Conservation (phyloP, 148 eudicot genomes). For the Euryodendron excelsum region DNA sequence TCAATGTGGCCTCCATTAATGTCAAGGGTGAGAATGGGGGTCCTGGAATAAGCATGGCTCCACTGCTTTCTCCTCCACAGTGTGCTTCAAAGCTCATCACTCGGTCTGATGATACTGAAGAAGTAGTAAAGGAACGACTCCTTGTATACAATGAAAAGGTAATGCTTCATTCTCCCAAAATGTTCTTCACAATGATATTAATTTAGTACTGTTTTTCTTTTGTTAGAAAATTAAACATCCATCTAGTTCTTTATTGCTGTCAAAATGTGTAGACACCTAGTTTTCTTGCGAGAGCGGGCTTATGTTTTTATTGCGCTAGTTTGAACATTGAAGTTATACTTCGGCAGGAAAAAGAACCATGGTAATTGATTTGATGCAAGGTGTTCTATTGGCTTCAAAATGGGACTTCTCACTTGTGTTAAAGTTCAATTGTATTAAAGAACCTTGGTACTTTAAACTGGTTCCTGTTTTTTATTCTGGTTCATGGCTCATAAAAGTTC, state of each 20-base stretch:
- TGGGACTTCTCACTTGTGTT: neutral
- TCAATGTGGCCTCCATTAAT: conserved; percentile 76
- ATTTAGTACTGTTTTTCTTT: neutral
- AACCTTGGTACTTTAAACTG: neutral
- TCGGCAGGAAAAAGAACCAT: neutral
- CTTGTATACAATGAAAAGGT: conserved; percentile 87
- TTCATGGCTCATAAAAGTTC: conserved; percentile 6
- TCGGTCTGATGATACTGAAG: conserved; percentile 91
- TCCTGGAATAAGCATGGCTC: conserved; percentile 79
- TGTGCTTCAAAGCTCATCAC: conserved; percentile 90
- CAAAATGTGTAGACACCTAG: neutral
- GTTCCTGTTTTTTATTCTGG: neutral
- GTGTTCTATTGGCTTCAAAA: neutral
- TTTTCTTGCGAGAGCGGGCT: neutral
- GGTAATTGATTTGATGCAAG: conserved; percentile 1
- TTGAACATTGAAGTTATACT: neutral
- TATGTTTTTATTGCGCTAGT: neutral
- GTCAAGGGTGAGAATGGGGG: conserved; percentile 75
- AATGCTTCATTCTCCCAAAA: conserved; percentile 6
- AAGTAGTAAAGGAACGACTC: conserved; percentile 76
- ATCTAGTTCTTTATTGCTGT: neutral
- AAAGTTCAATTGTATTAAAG: no score
- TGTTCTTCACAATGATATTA: neutral
- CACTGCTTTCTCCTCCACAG: conserved; percentile 71
- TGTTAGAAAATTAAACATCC: neutral